Evolutionary conservation across 164 flowering plant genomes (phyloP).

Genomic region (Vitis rupestris): DNA sequence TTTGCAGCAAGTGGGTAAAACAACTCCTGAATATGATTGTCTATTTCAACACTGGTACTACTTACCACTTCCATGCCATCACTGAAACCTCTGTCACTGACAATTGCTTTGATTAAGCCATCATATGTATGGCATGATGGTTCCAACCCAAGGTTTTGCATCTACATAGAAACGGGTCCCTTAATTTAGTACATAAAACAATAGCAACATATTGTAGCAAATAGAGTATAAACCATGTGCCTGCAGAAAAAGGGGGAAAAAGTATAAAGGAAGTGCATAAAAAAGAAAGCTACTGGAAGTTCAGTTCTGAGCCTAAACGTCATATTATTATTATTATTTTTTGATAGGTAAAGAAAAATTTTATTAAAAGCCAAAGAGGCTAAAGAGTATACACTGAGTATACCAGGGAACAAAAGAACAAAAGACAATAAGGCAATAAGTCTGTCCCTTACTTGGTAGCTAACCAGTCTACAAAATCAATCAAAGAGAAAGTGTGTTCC

Average conservation of each 20-base stretch:
- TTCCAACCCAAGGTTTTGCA: constrained; percentile 70
- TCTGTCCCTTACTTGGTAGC: too few species aligned
- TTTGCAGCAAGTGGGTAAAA: not conserved
- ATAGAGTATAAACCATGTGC: too few species aligned
- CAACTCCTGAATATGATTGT: not conserved
- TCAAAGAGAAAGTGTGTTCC: too few species aligned
- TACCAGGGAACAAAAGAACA: too few species aligned
- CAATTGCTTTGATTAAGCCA: constrained; percentile 57
- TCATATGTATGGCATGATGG: constrained; percentile 64
- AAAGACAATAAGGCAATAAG: too few species aligned
- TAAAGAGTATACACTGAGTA: too few species aligned
- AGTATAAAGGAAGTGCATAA: not conserved
- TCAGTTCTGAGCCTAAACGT: too few species aligned
- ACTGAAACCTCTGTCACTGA: constrained; percentile 33
- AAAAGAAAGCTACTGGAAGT: not conserved
- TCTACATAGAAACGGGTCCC: constrained; percentile 36
- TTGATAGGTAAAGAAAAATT: too few species aligned
- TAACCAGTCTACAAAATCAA: too few species aligned
- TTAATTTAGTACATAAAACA: constrained; percentile 7
- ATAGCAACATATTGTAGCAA: too few species aligned
- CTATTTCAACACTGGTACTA: constrained; percentile 1
- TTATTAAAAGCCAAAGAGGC: too few species aligned
- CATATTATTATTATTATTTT: too few species aligned
- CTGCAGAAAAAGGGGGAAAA: not conserved
- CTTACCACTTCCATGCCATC: constrained; percentile 67